phyloP scores from a whole-genome alignment of 345 rosid species.

The Sisymbrium irio region DNA sequence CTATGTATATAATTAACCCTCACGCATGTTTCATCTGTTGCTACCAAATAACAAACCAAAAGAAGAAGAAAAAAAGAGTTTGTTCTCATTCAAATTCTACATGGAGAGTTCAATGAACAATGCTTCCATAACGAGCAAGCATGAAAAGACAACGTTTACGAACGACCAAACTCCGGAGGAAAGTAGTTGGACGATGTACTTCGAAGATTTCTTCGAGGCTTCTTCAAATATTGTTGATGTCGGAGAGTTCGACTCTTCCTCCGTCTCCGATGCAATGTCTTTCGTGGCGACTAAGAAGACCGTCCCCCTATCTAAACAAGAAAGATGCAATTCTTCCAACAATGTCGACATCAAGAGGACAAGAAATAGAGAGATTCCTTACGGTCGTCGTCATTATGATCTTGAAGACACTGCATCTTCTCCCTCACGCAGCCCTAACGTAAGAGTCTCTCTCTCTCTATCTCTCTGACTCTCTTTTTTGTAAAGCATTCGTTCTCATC shows the following conservation, averaged over 20 bases:
- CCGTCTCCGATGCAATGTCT: slow-evolving; percentile 33
- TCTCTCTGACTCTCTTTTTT: background rate
- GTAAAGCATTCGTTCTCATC: background rate
- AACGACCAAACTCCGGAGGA: slow-evolving; percentile 28
- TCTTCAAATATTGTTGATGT: slow-evolving; percentile 16
- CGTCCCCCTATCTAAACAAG: slow-evolving; percentile 1
- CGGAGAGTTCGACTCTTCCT: slow-evolving; percentile 17
- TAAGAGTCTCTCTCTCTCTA: slow-evolving; percentile 17
- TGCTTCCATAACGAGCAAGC: background rate
- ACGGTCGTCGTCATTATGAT: slow-evolving; percentile 31
- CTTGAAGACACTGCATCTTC: slow-evolving; percentile 36
- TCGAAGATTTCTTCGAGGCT: slow-evolving; percentile 32
- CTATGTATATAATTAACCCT: slow-evolving; percentile 24
- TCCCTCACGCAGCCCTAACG: slow-evolving; percentile 33
- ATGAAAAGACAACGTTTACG: background rate
- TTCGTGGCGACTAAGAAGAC: slow-evolving; percentile 17
- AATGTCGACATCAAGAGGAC: slow-evolving; percentile 13
- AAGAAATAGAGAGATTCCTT: slow-evolving; percentile 30
- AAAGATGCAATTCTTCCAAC: background rate
- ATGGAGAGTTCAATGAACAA: slow-evolving; percentile 32
- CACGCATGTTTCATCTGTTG: slow-evolving; percentile 16
- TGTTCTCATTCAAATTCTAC: background rate
- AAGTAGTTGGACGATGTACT: slow-evolving; percentile 39
- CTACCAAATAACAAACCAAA: slow-evolving; percentile 22
- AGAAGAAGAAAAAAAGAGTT: background rate